These are phyloP conservation scores for Rubia peregrina DNA, from an alignment of 305 asterid genomes.

Conservation along the genomic window DNA sequence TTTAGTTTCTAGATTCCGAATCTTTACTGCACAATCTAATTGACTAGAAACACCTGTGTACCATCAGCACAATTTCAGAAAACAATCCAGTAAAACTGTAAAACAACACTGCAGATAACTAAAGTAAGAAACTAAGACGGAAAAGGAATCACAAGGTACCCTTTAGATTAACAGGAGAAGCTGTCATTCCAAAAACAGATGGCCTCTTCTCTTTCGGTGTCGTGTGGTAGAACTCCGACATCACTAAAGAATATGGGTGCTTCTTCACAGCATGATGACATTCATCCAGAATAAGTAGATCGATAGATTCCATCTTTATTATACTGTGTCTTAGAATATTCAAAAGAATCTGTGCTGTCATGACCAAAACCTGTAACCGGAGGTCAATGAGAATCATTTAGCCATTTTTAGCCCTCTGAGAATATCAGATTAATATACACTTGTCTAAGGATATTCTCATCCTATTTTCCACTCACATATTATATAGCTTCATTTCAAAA, in stretches of 20 bases:
- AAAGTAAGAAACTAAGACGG: not conserved
- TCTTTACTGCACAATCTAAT: slow-evolving; percentile 96
- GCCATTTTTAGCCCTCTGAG: slow-evolving; percentile 9
- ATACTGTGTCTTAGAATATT: slow-evolving; percentile 97
- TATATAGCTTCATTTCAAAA: not conserved
- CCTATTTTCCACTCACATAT: not conserved
- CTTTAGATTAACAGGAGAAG: slow-evolving; percentile 99
- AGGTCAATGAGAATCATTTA: slow-evolving; percentile 15
- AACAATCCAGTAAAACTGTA: not conserved
- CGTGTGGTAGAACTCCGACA: slow-evolving; percentile 98
- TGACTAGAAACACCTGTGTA: slow-evolving; percentile 95
- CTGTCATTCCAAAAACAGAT: slow-evolving; percentile 98
- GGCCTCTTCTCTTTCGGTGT: slow-evolving; percentile 89
- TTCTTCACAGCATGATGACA: slow-evolving; percentile 99
- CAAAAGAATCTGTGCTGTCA: slow-evolving; percentile 98
- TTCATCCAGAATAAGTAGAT: slow-evolving; percentile 92
- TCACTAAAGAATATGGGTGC: slow-evolving; percentile 96
- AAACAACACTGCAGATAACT: not conserved
- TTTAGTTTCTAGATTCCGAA: slow-evolving; percentile 90
- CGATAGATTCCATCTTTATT: slow-evolving; percentile 87
- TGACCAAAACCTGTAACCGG: slow-evolving; percentile 78
- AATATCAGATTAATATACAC: not conserved
- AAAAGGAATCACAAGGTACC: slow-evolving; percentile 36
- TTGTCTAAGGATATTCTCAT: not conserved
- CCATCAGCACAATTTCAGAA: slow-evolving; percentile 13